A percentile compares a stretch with the other conserved stretches of the same genome.
phyloP scores from a whole-genome alignment of 73 alveolate genomes.

The Paramecium tetraurelia region DNA sequence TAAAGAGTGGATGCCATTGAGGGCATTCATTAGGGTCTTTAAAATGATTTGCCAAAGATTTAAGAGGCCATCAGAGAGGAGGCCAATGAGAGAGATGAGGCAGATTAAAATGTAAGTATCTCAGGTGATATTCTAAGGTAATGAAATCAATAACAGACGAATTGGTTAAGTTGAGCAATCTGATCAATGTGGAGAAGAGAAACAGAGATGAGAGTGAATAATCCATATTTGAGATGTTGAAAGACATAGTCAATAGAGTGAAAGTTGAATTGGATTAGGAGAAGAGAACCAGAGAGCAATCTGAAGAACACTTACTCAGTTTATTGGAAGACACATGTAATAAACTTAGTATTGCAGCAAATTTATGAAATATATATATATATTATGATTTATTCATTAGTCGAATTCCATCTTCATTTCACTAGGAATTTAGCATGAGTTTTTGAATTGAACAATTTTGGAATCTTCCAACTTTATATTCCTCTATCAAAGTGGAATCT shows the following conservation, averaged over 20 bases:
- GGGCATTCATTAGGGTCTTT: conserved; percentile 52
- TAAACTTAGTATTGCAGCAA: conserved; percentile 79
- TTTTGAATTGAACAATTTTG: not conserved
- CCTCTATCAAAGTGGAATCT: not conserved
- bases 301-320: conserved; percentile 81
- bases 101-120: conserved; percentile 60
- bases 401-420: not conserved
- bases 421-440: not conserved
- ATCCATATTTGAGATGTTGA: conserved; percentile 88
- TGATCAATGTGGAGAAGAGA: conserved; percentile 75
- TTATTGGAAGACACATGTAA: conserved; percentile 90
- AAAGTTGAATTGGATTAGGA: conserved; percentile 87
- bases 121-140: not conserved
- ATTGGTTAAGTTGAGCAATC: conserved; percentile 67
- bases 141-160: conserved; percentile 78
- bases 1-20: conserved; percentile 56
- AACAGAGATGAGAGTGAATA: conserved; percentile 93
- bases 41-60: conserved; percentile 81
- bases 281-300: conserved; percentile 87
- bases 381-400: not conserved
- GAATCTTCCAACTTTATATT: not conserved
- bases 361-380: conserved; percentile 53
- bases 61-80: conserved; percentile 81
- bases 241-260: conserved; percentile 83
- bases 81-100: conserved; percentile 76